Evolutionary conservation across 441 rosid species (phyloP).

Genomic region (Bruguiera hainesii): DNA sequence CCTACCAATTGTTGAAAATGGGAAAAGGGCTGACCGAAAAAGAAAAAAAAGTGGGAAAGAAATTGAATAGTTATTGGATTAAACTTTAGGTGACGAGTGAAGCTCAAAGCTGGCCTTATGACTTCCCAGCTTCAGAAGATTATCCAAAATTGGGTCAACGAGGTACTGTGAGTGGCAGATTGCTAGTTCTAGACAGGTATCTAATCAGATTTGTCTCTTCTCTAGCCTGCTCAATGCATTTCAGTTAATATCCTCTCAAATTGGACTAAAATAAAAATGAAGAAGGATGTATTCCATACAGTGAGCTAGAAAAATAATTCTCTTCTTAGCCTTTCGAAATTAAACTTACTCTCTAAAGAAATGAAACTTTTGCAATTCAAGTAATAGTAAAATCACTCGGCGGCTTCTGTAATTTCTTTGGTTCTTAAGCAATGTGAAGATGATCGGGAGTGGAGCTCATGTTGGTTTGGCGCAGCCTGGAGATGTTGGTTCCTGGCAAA

Average conservation of each 20-base stretch:
- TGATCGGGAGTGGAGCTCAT: constrained; percentile 48
- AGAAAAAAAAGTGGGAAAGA: too few species aligned
- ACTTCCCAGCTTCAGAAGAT: constrained; percentile 62
- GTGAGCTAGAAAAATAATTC: too few species aligned
- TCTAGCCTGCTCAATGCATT: neutral
- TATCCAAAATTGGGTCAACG: constrained; percentile 48
- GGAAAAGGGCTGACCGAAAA: too few species aligned
- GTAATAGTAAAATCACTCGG: neutral
- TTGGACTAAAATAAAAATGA: too few species aligned
- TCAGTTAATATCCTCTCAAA: too few species aligned
- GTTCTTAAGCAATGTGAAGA: constrained; percentile 25
- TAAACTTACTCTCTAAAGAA: too few species aligned
- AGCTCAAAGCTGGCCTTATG: constrained; percentile 74
- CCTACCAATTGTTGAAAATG: neutral
- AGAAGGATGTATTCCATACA: too few species aligned
- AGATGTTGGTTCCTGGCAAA: constrained; percentile 79
- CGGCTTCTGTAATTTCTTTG: constrained; percentile 18
- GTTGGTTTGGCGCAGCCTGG: constrained; percentile 75
- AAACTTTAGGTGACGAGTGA: constrained; percentile 44
- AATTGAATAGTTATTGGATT: neutral
- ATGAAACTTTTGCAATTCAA: too few species aligned
- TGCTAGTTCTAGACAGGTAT: constrained; percentile 62
- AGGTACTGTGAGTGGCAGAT: constrained; percentile 57
- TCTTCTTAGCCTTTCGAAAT: neutral
- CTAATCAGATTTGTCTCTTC: neutral